Evolutionary conservation across 2,329 filamentous ascomycete species (phyloP).

Genomic region (Xylariaceae sp.): DNA sequence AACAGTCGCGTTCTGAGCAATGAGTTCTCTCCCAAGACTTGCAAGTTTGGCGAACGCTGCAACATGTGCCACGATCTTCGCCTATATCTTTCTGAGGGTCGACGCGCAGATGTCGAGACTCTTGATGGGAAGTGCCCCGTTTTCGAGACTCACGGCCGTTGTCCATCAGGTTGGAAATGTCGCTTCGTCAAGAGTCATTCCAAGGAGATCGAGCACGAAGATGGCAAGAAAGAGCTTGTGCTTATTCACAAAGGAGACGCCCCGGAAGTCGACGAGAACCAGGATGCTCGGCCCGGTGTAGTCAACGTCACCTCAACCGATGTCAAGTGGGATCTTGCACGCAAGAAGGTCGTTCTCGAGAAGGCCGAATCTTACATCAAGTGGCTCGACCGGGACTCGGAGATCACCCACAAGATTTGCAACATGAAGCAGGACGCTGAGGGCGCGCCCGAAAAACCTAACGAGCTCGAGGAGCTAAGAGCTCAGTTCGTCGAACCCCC

Average conservation of each 20-base stretch:
- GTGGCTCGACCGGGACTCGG: conserved; percentile 68
- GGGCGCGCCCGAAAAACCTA: conserved; percentile 33
- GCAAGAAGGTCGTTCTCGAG: conserved; percentile 63
- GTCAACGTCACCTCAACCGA: conserved; percentile 68
- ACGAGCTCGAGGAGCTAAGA: conserved; percentile 58
- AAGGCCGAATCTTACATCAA: conserved; percentile 70
- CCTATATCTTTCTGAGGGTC: conserved; percentile 76
- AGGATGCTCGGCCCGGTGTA: conserved; percentile 53
- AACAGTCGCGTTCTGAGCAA: conserved; percentile 62
- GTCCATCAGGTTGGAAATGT: conserved; percentile 87
- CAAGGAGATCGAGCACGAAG: conserved; percentile 67
- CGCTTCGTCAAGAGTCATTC: conserved; percentile 86
- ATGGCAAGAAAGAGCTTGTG: conserved; percentile 77
- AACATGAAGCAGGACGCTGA: conserved; percentile 40
- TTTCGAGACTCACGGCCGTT: conserved; percentile 69
- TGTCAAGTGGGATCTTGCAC: conserved; percentile 69
- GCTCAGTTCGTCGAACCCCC: conserved; percentile 82
- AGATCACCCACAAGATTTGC: conserved; percentile 44
- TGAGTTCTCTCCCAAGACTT: conserved; percentile 77
- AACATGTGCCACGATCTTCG: conserved; percentile 78
- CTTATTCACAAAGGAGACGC: conserved; percentile 52
- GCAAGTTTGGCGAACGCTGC: conserved; percentile 75
- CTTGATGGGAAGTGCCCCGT: conserved; percentile 77
- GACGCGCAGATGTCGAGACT: conserved; percentile 70
- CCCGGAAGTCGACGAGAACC: conserved; percentile 41